These are phyloP conservation scores for Wilcoxina mikolae DNA, from an alignment of 495 filamentous ascomycete genomes.

Conservation along the genomic window DNA sequence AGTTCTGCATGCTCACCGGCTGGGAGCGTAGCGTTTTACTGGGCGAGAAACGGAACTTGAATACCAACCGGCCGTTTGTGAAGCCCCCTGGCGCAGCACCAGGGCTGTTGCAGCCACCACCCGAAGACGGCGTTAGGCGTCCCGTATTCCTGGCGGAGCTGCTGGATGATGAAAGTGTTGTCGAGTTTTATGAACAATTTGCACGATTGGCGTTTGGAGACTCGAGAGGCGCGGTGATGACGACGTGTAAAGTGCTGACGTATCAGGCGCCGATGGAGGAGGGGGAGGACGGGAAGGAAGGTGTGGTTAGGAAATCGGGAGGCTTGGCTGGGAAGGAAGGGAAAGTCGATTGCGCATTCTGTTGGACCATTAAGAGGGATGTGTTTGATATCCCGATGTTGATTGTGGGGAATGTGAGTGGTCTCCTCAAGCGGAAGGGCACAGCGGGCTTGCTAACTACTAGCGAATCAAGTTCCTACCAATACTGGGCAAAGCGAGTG, in stretches of 20 bases:
- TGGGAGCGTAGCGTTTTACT: slow-evolving; percentile 86
- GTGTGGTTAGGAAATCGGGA: slow-evolving; percentile 30
- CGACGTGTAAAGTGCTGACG: slow-evolving; percentile 73
- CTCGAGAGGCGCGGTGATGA: slow-evolving; percentile 65
- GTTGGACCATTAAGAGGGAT: slow-evolving; percentile 92
- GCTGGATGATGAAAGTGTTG: slow-evolving; percentile 81
- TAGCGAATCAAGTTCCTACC: slow-evolving; percentile 4
- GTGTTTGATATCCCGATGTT: slow-evolving; percentile 98
- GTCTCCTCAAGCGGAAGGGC: not conserved
- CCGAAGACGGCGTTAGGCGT: slow-evolving; percentile 33
- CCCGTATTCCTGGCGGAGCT: slow-evolving; percentile 84
- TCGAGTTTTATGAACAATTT: slow-evolving; percentile 94
- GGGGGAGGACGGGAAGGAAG: slow-evolving; percentile 15
- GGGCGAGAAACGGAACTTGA: slow-evolving; percentile 75
- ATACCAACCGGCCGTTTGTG: slow-evolving; percentile 49
- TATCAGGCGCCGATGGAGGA: slow-evolving; percentile 42
- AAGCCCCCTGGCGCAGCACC: slow-evolving; percentile 11
- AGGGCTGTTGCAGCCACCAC: not conserved
- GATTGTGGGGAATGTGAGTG: slow-evolving; percentile 88
- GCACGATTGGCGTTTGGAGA: slow-evolving; percentile 80
- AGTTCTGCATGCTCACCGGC: slow-evolving; percentile 84
- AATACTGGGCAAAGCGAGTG: slow-evolving; percentile 5
- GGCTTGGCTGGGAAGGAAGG: slow-evolving; percentile 69
- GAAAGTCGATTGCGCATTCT: slow-evolving; percentile 85
- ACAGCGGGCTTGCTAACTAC: not conserved